Base-by-base conservation (phyloP, 1,284 basidiomycete genomes). In the Abortiporus biennis region DNA sequence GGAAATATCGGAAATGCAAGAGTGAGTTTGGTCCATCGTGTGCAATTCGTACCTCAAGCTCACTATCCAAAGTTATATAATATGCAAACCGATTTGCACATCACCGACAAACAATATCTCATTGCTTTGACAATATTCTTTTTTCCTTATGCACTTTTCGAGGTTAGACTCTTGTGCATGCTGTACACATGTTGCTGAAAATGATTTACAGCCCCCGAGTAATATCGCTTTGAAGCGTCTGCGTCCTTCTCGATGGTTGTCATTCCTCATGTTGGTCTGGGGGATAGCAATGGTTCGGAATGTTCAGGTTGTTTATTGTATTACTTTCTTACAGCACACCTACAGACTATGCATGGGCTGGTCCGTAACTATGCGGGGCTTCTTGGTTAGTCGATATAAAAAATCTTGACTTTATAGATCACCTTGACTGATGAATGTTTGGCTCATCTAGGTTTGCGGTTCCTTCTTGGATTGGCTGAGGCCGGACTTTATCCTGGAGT, bases 1-100 rank as follows among this genome's bases (percentile, higher is more conserved):
- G 83, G 85, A 19, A 87, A 83, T 53, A 85, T 91, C 49, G 87
- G 86, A 58, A 90, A 90, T 62, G 85, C 85, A 13, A 78, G 78
- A 62, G 78, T 85, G 42, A 46, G 55, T 38, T 5, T 4, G 41
- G 11, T 17, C 2, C 9, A 29, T 19, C 12, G 1, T 17, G 32
- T 12, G 23, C 32, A 21, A 15, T 4, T 32, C 20, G 31, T 17
- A 20, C 16, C 17, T 29, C 6, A 6, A 8, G 3, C 20, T 11
- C 6, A 15, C 21, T 15, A 21, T 13, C 23, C 21, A 6, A 12
- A 81, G 80, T 52, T 83, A 33, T 83, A 82, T 46, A 53, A 64
- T 48, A 62, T 83, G 58, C 76, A 76, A 50, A 48, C 49, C 6
- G 70, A 77, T 55, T 61, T 85, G 15, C 61, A 74, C 49, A 68